Evolutionary conservation across 108 stramenopile genomes (phyloP), one percentile per base, ranked within the genome.

Genomic region (Nitzschia palea): DNA sequence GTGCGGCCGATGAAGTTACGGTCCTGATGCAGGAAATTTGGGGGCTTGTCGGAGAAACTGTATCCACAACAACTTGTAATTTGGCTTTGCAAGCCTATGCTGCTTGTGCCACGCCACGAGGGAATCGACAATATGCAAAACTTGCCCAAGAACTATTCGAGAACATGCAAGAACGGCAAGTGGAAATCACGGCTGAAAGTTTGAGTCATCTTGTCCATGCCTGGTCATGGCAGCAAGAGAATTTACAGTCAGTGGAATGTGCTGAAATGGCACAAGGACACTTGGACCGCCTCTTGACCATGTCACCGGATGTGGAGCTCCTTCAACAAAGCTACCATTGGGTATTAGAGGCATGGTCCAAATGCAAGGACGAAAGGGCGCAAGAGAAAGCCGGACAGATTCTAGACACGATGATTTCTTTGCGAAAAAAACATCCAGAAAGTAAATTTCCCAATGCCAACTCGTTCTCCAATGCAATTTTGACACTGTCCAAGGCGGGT

Each of bases 181-280:
- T 71, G 10, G 44, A 44, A 26, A 37, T 65, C 32, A 45, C 71
- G 15, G 55, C 51, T 1, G 63, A 80, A 58, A 61, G 50, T 20
- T 58, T 73, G 18, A 34, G 35, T 5, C 67, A 75, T 65, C 66
- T 77, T 28, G 30, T 78, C 0, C 72, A 75, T 47, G 77, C 81
- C 18, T 74, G 68, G 73, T 62, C 81, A 10, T 78, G 81, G 77
- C 77, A 83, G 34, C 81, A 83, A 64, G 77, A 68, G 5, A 83
- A 75, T 55, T 31, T 52, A 2, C 25, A 58, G 47, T 51, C 42
- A 12, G 57, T 67, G 4, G 51, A 74, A 28, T 83, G 81, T 56
- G 77, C 73, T 2, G 27, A 30, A 34, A 64, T 59, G 54, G 81
- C 81, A 6, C 42, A 71, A 22, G 64, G 55, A 4, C 26, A 67